Base-by-base conservation (phyloP, 31 red algal genomes). In the Endocladia muricata region DNA sequence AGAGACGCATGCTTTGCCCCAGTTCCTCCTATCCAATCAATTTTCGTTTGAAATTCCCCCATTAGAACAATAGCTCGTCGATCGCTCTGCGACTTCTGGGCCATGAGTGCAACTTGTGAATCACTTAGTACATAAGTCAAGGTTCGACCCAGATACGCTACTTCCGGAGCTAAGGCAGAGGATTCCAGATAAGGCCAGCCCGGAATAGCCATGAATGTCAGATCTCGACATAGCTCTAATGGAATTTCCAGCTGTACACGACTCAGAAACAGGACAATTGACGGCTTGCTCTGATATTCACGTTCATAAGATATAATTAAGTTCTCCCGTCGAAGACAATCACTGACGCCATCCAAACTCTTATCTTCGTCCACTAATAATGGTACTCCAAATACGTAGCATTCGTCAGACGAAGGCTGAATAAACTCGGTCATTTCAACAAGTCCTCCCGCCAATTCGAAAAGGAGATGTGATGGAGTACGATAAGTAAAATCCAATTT, bases 111-210 rank as follows among this genome's bases (percentile, higher is more conserved):
- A 32, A 93, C 55, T 31, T 93, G 82, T 11, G 76, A 77, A 29
- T 81, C 42, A 1, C 66, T 77, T 58, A 93, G 60, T 22, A 76
- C 51, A 54, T 82, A 28, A 32, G 68, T 86, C 5, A 93, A 30
- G 9, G 72, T 85, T 26, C 90, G 81, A 51, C 90, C 90, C 30
- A 86, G 19, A 65, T 86, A 93, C 40, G 42, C 48, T 42, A 86
- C 61, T 15, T 93, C 82, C 9, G 90, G 90, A 38, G 82, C 75
- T 59, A 82, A 82, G 2, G 82, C n/a, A 4, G 90, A 82, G 48
- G 90, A 52, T n/a, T 59, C 49, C 29, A 93, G 70, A 70, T 79
- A 93, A 22, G 90, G 90, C 71, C 82, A 86, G 38, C 90, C 90
- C 7, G 90, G 90, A 4, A 86, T 57, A 13, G 90, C 82, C 30